Conservation (phyloP, 139 green algal genomes). For the Micromonas pusilla region DNA sequence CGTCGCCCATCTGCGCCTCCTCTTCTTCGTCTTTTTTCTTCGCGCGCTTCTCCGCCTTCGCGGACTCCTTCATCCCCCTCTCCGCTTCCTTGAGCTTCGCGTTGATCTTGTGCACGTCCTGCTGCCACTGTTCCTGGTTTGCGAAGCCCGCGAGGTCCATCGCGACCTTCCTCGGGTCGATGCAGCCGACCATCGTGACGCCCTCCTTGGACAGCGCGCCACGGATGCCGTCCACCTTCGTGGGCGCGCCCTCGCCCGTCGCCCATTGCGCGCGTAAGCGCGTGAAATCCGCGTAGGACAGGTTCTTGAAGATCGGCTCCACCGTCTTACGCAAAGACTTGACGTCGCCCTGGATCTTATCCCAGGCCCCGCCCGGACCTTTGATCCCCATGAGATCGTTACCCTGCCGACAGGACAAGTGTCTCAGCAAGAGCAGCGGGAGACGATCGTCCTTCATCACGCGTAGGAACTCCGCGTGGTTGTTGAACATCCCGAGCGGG, state of each 20-base stretch:
- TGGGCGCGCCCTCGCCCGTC: slow-evolving; percentile 4
- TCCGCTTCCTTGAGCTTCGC: slow-evolving; percentile 19
- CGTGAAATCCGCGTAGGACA: slow-evolving; percentile 17
- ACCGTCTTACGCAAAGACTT: slow-evolving; percentile 22
- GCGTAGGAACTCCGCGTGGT: slow-evolving; percentile 26
- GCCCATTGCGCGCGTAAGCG: slow-evolving; percentile 15
- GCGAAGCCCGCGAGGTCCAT: slow-evolving; percentile 40
- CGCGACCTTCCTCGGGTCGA: slow-evolving; percentile 27
- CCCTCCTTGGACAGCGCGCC: slow-evolving; percentile 28
- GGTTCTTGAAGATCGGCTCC: slow-evolving; percentile 15
- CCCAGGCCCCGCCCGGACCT: slow-evolving; percentile 7
- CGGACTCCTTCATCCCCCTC: slow-evolving; percentile 21
- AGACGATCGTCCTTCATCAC: slow-evolving; percentile 30
- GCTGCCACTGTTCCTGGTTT: slow-evolving; percentile 29
- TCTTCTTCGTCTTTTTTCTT: slow-evolving; percentile 26
- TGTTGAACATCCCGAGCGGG: slow-evolving; percentile 39
- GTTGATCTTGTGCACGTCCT: slow-evolving; percentile 22
- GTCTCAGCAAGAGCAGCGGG: slow-evolving; percentile 44
- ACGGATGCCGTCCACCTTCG: slow-evolving; percentile 1
- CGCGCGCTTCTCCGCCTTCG: slow-evolving; percentile 10
- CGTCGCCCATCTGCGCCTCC: not conserved
- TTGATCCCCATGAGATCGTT: slow-evolving; percentile 32
- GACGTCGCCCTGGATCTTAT: slow-evolving; percentile 29
- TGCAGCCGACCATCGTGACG: slow-evolving; percentile 31
- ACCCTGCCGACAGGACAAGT: slow-evolving; percentile 39